Base-by-base conservation (phyloP, 2,329 filamentous ascomycete genomes). In the Sordariomycetes sp. region DNA sequence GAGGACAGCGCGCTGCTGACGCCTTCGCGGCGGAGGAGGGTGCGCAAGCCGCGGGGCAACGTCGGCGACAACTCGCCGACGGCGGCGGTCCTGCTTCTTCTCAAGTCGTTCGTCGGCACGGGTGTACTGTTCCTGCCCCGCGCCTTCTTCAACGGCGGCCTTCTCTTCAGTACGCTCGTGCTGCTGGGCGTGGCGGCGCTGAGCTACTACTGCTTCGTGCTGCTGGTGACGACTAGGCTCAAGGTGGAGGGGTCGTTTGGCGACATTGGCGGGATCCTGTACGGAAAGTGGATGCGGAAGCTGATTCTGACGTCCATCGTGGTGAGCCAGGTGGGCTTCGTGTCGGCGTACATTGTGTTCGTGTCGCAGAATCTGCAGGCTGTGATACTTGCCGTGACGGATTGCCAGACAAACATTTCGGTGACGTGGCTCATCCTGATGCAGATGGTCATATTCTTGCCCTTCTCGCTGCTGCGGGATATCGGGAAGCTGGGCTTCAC, bases 71-170 rank as follows among this genome's bases (percentile, higher is more conserved):
- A 89, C 64, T 87, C 82, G 54, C 84, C 88, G 3, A 85, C 84
- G 61, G 89, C 87, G 60, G 92, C 94, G 10, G 85, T 88, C 12
- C 71, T 96, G 63, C 78, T 99, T 57, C 77, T 99, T 50, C 82
- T 99, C 62, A 99, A 99, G 75, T 97, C 92, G 0, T 99, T 99
- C 67, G 94, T 99, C 53, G 94, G 95, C 22, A 99, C 94, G 0
- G 92, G 92, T 58, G 92, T 97, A 10, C 76, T 97, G 17, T 97
- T 97, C 74, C 75, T 97, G 36, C 92, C 92, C 0, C 85, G 90
- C 53, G 92, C 94, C 4, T 99, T 94, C 67, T 80, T 96, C 62
- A 99, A 96, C 65, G 94, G 94, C 57, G 94, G 94, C 59, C 97
- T 99, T 91, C 74, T 96, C 17, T 99, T 99, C 71, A 96, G 90